Evolutionary conservation across 2,329 filamentous ascomycete genomes (phyloP), one percentile per base, ranked within the genome.

Genomic region (Pseudogymnoascus sp.): DNA sequence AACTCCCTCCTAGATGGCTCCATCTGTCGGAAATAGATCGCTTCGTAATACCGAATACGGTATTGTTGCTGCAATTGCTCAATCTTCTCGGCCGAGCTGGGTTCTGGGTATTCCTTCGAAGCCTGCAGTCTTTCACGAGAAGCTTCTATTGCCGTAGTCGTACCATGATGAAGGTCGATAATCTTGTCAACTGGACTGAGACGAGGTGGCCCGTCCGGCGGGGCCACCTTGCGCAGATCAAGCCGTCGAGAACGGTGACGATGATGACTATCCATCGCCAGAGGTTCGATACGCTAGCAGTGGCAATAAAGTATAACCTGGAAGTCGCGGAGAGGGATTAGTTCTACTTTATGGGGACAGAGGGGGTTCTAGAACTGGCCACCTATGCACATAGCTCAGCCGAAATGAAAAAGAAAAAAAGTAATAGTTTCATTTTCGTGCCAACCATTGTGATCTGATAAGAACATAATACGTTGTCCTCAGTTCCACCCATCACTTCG

Each of bases 21-120:
- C 39, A 65, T 66, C 16, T 63, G 42, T 61, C 49, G 58, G n/a
- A 65, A 66, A 30, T 65, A 66, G 52, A 55, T 59, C 55, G 63
- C 45, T 60, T 66, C 58, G 58, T 65, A 60, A 61, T 63, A 62
- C 49, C 64, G 63, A 23, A 35, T 35, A 35, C 30, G 30, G 30
- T 35, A 35, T 35, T 35, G 8, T 28, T 62, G 42, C 62, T 60
- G 11, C 42, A 66, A 30, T 28, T 66, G 60, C 38, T 65, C 60
- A 59, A 66, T 63, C 30, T 45, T 63, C 36, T 64, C 59, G 33
- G 23, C 6, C 60, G 61, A 61, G 25, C 59, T 63, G 9, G 63
- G 59, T 11, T 39, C 42, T 55, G 62, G 65, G 41, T 61, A 60
- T 49, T 66, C 42, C 36, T 66, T 65, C 19, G 63, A 63, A 5